phyloP scores from a whole-genome alignment of 2,329 filamentous ascomycete species.

The Cadophora gregata region DNA sequence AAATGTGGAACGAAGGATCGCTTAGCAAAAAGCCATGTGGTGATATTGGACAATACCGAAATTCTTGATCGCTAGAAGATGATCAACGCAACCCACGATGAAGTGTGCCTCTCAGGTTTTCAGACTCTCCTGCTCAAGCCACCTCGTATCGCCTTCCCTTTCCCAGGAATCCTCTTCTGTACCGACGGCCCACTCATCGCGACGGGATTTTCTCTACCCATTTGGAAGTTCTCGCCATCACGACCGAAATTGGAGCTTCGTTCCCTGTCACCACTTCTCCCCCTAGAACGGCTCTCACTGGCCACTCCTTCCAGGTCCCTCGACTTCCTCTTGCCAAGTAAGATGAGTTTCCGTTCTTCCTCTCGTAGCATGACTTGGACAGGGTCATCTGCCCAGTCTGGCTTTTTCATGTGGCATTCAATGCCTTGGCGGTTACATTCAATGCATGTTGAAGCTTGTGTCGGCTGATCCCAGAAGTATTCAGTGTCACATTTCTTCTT shows the following conservation, averaged over 20 bases:
- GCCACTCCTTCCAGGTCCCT: not conserved
- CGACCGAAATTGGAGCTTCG: not conserved
- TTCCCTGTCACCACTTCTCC: not conserved
- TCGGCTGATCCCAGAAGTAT: not conserved
- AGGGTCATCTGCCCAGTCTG: not conserved
- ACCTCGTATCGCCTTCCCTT: not conserved
- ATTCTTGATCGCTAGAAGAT: too few species aligned
- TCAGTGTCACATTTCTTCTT: conserved; percentile 20
- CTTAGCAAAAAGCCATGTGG: too few species aligned
- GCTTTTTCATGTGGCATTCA: not conserved
- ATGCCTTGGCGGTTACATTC: not conserved
- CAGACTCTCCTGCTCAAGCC: not conserved
- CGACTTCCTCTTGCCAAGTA: not conserved
- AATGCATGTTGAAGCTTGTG: not conserved
- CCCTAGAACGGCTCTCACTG: not conserved
- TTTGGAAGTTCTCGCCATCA: not conserved
- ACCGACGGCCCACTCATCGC: too few species aligned
- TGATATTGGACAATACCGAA: too few species aligned
- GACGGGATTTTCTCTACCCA: not conserved
- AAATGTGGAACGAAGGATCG: too few species aligned
- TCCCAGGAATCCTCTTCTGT: not conserved
- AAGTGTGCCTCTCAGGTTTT: not conserved
- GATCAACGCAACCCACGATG: too few species aligned
- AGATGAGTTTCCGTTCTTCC: not conserved
- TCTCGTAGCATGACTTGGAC: not conserved